A percentile compares a stretch with the other conserved stretches of the same genome.
Evolutionary conservation across 2,329 filamentous ascomycete genomes (phyloP).

Genomic region (Calonectria pseudoturangicola): DNA sequence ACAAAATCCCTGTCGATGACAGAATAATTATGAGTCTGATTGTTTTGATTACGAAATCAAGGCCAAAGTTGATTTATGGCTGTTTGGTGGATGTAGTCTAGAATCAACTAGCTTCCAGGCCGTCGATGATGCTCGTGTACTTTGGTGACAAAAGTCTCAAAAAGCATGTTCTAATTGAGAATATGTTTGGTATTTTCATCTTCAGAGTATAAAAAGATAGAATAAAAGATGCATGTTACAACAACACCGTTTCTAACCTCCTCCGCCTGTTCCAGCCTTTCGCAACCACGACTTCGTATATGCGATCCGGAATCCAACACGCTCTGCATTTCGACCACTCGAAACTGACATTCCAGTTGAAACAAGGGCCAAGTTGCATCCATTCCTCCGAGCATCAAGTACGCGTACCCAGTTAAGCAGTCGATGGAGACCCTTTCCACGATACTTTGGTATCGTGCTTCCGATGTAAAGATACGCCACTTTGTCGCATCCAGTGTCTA

Average conservation of each 20-base stretch:
- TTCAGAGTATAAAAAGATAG: neutral
- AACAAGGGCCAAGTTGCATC: neutral
- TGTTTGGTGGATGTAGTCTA: too few species aligned
- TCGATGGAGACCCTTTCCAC: neutral
- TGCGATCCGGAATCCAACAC: neutral
- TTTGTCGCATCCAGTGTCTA: neutral
- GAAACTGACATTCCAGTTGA: neutral
- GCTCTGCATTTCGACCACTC: neutral
- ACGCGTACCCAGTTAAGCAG: neutral
- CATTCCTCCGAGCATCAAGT: neutral
- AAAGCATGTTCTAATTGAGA: too few species aligned
- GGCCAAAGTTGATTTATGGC: too few species aligned
- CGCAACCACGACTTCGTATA: neutral
- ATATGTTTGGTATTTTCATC: too few species aligned
- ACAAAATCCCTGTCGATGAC: too few species aligned
- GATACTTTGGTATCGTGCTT: neutral
- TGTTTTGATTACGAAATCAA: too few species aligned
- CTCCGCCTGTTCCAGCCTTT: neutral
- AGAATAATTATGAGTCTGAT: too few species aligned
- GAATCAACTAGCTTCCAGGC: too few species aligned
- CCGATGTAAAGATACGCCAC: neutral
- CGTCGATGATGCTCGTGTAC: too few species aligned
- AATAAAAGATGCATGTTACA: neutral
- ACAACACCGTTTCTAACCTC: neutral
- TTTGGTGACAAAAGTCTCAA: too few species aligned